A percentile compares a stretch with the other conserved stretches of the same genome.
phyloP scores from a whole-genome alignment of 2,329 filamentous ascomycete genomes.

The Diaporthe ampelina region DNA sequence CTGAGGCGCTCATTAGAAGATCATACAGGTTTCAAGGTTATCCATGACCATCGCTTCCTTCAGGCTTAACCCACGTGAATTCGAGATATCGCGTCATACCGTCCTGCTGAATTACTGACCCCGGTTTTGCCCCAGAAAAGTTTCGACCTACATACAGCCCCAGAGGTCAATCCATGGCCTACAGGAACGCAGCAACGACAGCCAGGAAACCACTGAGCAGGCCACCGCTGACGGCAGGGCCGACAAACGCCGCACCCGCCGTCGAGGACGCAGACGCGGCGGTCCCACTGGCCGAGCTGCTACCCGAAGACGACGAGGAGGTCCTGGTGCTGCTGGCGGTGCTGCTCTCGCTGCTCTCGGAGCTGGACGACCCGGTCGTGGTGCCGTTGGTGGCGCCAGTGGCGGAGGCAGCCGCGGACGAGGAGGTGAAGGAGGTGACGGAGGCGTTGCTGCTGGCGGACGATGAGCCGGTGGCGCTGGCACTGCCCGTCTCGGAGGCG shows the following conservation, averaged over 20 bases:
- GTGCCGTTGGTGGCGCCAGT: slow-evolving; percentile 13
- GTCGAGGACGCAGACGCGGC: slow-evolving; percentile 6
- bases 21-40: background rate
- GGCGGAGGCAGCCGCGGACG: background rate
- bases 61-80: background rate
- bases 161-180: background rate
- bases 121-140: background rate
- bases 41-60: background rate
- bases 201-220: slow-evolving; percentile 31
- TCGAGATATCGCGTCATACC: background rate
- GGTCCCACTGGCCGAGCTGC: background rate
- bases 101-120: background rate
- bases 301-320: slow-evolving; percentile 10
- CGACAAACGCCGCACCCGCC: slow-evolving; percentile 16
- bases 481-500: slow-evolving; percentile 31
- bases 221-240: slow-evolving; percentile 29
- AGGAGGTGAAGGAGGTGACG: slow-evolving; percentile 27
- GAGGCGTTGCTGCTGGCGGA: slow-evolving; percentile 23
- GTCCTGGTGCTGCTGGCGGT: slow-evolving; percentile 6
- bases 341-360: slow-evolving; percentile 2
- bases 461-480: slow-evolving; percentile 24
- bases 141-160: background rate
- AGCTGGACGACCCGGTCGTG: background rate
- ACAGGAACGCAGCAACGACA: slow-evolving; percentile 34
- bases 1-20: slow-evolving; percentile 14